Evolutionary conservation across 148 eudicot species (phyloP).

Genomic region (Camellia granthamiana): DNA sequence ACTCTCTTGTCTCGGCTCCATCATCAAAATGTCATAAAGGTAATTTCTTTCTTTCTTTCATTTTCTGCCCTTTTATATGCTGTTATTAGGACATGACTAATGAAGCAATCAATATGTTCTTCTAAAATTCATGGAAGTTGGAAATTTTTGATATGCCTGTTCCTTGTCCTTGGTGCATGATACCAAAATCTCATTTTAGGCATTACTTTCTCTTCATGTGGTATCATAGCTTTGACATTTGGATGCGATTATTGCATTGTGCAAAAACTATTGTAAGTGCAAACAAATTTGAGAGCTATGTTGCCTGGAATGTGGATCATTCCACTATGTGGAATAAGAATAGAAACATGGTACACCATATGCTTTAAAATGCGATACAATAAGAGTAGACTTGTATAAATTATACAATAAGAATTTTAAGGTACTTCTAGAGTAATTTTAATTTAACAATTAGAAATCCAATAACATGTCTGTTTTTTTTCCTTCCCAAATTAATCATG

Average conservation of each 20-base stretch:
- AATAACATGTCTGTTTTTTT: background rate
- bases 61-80: background rate
- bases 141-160: background rate
- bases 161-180: background rate
- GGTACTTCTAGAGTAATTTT: too few species aligned
- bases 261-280: background rate
- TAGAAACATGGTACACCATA: too few species aligned
- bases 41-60: conserved; percentile 20
- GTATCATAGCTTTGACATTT: background rate
- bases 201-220: background rate
- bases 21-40: conserved; percentile 87
- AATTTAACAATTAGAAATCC: background rate
- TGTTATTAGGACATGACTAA: background rate
- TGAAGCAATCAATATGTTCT: background rate
- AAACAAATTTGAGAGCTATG: background rate
- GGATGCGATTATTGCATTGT: background rate
- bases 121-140: background rate
- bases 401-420: too few species aligned
- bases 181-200: background rate
- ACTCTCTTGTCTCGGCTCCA: conserved; percentile 65
- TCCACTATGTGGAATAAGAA: too few species aligned
- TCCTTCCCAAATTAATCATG: background rate
- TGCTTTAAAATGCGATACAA: too few species aligned
- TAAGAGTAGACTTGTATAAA: too few species aligned
- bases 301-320: too few species aligned